A percentile compares a stretch with the other conserved stretches of the same genome.
These are phyloP conservation scores for Mallotus nudiflorus DNA, from an alignment of 345 rosid species.

Conservation along the genomic window DNA sequence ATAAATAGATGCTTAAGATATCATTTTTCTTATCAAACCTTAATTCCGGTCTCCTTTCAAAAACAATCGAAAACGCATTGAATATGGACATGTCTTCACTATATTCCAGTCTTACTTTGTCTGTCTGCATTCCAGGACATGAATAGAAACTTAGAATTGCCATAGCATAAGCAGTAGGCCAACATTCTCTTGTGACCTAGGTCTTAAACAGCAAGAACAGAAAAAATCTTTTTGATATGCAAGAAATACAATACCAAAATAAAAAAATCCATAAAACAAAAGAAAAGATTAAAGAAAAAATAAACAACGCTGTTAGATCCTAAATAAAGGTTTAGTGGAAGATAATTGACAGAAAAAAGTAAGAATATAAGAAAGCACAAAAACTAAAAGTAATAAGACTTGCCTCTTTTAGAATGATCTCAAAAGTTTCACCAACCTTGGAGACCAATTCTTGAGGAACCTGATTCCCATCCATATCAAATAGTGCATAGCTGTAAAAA, in stretches of 20 bases:
- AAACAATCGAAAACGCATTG: conserved; percentile 66
- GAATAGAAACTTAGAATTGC: conserved; percentile 17
- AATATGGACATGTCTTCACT: conserved; percentile 73
- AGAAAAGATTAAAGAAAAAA: not conserved
- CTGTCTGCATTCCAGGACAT: conserved; percentile 53
- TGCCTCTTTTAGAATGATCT: conserved; percentile 77
- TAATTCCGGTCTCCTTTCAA: conserved; percentile 73
- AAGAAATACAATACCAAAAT: not conserved
- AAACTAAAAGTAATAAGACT: conserved; percentile 11
- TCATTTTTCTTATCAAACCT: conserved; percentile 44
- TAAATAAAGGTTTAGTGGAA: not conserved
- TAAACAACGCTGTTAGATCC: not conserved
- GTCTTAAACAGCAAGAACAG: not conserved
- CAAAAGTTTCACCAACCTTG: conserved; percentile 71
- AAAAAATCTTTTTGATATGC: not conserved
- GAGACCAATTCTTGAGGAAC: conserved; percentile 81
- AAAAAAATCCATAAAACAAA: not conserved
- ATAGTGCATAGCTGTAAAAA: conserved; percentile 66
- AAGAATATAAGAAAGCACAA: not conserved
- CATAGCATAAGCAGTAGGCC: conserved; percentile 6
- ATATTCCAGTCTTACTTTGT: conserved; percentile 63
- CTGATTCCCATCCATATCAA: conserved; percentile 82
- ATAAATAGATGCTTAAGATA: not conserved
- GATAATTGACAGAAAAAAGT: not conserved
- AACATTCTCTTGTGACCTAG: not conserved